A percentile compares a stretch with the other conserved stretches of the same genome.
phyloP scores from a whole-genome alignment of 208 protist species.

The Crithidia fasciculata region DNA sequence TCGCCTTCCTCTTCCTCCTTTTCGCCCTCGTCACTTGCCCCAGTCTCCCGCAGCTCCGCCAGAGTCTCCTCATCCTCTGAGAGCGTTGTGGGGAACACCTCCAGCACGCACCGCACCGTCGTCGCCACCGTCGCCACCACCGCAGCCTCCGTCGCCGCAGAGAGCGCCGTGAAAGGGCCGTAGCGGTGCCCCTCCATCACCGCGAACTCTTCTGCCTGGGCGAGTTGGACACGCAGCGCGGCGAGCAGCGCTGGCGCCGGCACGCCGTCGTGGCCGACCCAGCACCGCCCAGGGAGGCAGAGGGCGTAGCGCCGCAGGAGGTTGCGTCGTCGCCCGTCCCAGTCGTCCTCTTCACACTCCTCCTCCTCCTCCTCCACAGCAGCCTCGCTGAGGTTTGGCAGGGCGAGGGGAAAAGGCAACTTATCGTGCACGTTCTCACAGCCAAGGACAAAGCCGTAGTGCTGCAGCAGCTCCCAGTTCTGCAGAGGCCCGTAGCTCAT shows the following conservation, averaged over 20 bases:
- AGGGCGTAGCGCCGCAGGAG: slow-evolving; percentile 62
- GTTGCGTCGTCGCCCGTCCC: slow-evolving; percentile 53
- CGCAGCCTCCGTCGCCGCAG: slow-evolving; percentile 53
- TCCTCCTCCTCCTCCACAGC: neutral
- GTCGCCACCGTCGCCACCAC: slow-evolving; percentile 53
- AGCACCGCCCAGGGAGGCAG: slow-evolving; percentile 57
- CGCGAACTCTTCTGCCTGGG: slow-evolving; percentile 71
- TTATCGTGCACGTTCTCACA: slow-evolving; percentile 79
- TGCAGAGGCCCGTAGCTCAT: slow-evolving; percentile 95
- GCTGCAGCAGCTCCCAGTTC: slow-evolving; percentile 91
- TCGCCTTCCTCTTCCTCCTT: slow-evolving; percentile 17
- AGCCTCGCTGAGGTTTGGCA: slow-evolving; percentile 3
- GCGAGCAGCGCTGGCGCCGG: slow-evolving; percentile 71
- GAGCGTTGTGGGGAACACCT: slow-evolving; percentile 64
- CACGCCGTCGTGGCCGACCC: slow-evolving; percentile 60
- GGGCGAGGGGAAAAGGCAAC: slow-evolving; percentile 78
- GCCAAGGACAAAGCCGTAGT: slow-evolving; percentile 90
- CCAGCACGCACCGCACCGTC: slow-evolving; percentile 61
- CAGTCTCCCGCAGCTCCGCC: slow-evolving; percentile 17
- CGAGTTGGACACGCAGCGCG: slow-evolving; percentile 79
- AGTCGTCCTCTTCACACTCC: slow-evolving; percentile 26
- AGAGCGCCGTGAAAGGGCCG: slow-evolving; percentile 61
- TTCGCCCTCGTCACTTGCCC: neutral
- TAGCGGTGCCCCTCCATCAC: slow-evolving; percentile 50
- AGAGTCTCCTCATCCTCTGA: slow-evolving; percentile 68